Conservation (phyloP, 768 basidiomycete genomes). For the Boletus barrowsii region DNA sequence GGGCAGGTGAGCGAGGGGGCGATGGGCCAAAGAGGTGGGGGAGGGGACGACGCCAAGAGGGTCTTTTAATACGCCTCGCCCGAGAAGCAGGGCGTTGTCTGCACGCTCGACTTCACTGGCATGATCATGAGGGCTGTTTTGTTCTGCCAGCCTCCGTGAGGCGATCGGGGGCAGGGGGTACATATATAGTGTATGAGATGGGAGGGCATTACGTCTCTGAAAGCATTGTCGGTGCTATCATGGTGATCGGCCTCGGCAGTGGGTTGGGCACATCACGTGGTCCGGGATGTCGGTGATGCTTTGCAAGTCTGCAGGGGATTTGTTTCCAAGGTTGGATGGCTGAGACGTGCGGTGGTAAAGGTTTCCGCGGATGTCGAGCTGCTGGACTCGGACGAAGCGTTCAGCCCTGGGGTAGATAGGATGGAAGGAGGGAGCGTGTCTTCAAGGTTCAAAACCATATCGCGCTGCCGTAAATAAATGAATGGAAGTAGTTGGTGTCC, state of each 20-base stretch:
- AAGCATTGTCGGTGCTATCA: background rate
- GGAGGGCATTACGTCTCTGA: slow-evolving; percentile 12
- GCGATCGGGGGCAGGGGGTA: slow-evolving; percentile 19
- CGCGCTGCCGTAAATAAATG: slow-evolving; percentile 12
- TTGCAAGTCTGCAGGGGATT: no score
- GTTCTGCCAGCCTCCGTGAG: slow-evolving; percentile 3
- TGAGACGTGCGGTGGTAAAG: background rate
- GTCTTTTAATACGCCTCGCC: slow-evolving; percentile 11
- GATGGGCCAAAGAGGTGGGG: background rate
- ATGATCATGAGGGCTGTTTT: background rate
- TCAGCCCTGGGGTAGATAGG: slow-evolving; percentile 7
- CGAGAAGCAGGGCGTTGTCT: slow-evolving; percentile 10
- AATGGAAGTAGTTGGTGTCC: background rate
- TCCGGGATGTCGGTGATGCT: background rate
- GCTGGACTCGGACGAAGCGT: background rate
- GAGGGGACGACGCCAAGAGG: background rate
- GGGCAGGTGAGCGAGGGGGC: background rate
- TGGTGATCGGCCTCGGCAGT: background rate
- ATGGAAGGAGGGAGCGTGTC: slow-evolving; percentile 15
- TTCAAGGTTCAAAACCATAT: background rate
- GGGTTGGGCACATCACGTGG: background rate
- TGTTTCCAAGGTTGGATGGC: no score
- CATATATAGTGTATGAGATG: background rate
- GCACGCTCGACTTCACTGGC: background rate
- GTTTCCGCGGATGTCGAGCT: slow-evolving; percentile 2